Conservation (phyloP, 2,329 filamentous ascomycete species). For the Talaromyces sp. region DNA sequence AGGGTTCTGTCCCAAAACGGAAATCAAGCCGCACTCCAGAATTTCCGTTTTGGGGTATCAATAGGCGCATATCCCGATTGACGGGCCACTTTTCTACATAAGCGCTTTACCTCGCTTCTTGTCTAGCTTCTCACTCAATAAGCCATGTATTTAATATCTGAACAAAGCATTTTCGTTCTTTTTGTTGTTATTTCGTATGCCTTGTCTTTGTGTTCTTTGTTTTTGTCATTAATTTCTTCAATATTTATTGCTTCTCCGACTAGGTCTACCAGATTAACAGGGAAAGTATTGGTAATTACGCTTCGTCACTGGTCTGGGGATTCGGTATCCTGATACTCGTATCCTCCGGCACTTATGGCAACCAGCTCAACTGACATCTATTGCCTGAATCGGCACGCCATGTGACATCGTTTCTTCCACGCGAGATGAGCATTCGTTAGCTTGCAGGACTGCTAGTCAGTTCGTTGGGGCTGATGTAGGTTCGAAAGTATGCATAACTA, state of each 20-base stretch:
- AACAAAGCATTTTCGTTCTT: background rate
- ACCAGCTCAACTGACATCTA: background rate
- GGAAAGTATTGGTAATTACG: background rate
- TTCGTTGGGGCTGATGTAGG: background rate
- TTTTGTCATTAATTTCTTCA: background rate
- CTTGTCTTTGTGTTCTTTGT: background rate
- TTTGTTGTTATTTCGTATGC: background rate
- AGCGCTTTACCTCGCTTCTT: background rate
- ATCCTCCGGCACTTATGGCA: background rate
- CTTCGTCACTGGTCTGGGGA: background rate
- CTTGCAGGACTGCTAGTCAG: background rate
- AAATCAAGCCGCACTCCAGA: background rate
- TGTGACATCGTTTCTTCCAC: background rate
- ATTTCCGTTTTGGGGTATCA: slow-evolving; percentile 17
- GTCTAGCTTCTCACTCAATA: slow-evolving; percentile 6
- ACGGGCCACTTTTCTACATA: slow-evolving; percentile 2
- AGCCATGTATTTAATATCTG: slow-evolving; percentile 1
- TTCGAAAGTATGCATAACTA: background rate
- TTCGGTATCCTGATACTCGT: background rate
- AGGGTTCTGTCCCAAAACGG: background rate
- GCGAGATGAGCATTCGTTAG: background rate
- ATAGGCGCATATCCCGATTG: slow-evolving; percentile 13
- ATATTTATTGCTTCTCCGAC: background rate
- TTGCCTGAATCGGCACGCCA: background rate
- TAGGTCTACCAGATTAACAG: background rate